These are phyloP conservation scores for Cucurbita moschata DNA, from an alignment of 306 rosid genomes.

Conservation along the genomic window DNA sequence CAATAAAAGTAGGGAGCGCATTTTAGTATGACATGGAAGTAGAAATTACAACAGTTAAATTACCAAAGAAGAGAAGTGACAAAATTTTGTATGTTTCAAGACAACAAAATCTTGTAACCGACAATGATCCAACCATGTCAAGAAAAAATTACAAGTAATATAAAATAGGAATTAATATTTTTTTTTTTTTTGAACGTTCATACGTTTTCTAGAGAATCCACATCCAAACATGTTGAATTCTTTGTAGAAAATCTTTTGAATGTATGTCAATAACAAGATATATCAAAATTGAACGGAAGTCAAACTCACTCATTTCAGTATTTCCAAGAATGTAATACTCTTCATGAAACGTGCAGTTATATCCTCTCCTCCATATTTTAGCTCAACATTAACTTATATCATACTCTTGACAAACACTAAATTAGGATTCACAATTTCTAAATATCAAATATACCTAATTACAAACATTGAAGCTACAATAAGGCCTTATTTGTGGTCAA, in stretches of 20 bases:
- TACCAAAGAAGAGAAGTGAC: neutral
- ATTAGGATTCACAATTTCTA: neutral
- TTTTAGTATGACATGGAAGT: no score
- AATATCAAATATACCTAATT: neutral
- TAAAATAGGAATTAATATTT: no score
- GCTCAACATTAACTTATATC: no score
- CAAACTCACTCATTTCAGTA: no score
- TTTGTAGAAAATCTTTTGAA: neutral
- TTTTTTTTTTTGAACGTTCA: neutral
- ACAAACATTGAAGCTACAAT: neutral
- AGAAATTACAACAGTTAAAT: no score
- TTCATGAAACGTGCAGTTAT: no score
- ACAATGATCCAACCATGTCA: neutral
- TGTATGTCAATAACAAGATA: neutral
- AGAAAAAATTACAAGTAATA: no score
- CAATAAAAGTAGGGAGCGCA: no score
- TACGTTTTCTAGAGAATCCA: neutral
- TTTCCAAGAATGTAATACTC: no score
- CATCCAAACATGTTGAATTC: neutral
- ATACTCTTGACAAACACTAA: no score
- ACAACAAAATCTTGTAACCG: no score
- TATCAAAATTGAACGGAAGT: neutral
- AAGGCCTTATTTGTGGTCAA: neutral
- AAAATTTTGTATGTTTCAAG: neutral
- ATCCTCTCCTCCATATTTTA: no score